phyloP scores from a whole-genome alignment of 176 grass and related monocot species.

The Hordeum marinum region DNA sequence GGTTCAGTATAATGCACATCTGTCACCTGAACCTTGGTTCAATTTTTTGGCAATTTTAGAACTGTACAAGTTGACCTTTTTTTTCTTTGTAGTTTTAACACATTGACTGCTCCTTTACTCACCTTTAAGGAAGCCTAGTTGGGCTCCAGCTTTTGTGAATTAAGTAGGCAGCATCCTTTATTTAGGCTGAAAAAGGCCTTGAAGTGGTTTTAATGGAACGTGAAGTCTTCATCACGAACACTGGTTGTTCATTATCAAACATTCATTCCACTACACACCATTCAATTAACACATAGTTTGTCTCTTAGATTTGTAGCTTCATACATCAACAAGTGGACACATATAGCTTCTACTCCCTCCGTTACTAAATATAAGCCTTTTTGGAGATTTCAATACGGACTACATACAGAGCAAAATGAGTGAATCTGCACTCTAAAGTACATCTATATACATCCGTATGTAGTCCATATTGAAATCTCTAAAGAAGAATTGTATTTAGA shows the following conservation, averaged over 20 bases:
- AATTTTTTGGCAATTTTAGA: not conserved
- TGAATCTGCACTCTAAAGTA: too few relatives aligned
- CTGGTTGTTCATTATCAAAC: not conserved
- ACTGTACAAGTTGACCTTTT: not conserved
- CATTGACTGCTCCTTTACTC: not conserved
- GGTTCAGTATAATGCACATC: not conserved
- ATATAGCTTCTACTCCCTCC: not conserved
- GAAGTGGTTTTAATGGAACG: not conserved
- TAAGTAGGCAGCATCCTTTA: not conserved
- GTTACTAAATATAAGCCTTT: too few relatives aligned
- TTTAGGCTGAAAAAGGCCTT: not conserved
- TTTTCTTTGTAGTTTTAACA: not conserved
- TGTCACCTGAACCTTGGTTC: not conserved
- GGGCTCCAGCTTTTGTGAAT: not conserved
- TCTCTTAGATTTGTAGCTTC: not conserved
- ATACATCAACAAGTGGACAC: not conserved
- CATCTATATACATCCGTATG: too few relatives aligned
- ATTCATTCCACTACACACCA: not conserved
- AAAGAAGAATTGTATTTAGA: too few relatives aligned
- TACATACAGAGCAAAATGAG: too few relatives aligned
- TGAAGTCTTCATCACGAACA: not conserved
- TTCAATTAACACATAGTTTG: not conserved
- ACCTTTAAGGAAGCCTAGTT: not conserved
- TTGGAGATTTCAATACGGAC: too few relatives aligned
- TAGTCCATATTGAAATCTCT: too few relatives aligned